Conservation (phyloP, 768 basidiomycete species). For the Ramaria sp. region DNA sequence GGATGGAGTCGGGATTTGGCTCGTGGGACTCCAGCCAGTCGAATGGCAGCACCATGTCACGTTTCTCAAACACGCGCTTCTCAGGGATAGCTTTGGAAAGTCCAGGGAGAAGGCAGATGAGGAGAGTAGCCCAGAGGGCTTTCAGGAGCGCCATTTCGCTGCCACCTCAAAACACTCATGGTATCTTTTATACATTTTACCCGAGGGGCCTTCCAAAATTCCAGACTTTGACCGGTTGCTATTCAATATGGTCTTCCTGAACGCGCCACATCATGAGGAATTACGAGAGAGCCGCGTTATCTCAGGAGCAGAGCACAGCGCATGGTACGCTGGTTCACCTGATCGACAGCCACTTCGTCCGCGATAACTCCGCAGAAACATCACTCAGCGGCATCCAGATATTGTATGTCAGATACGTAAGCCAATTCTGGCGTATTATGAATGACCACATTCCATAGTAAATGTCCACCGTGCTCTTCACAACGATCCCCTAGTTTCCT, state of each 20-base stretch:
- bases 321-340: neutral
- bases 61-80: conserved; percentile 20
- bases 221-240: too few species aligned
- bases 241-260: too few species aligned
- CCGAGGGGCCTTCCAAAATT: neutral
- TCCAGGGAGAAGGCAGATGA: neutral
- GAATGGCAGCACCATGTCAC: conserved; percentile 23
- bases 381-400: too few species aligned
- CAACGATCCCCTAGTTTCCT: too few species aligned
- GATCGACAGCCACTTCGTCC: neutral
- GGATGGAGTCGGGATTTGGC: conserved; percentile 22
- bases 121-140: neutral
- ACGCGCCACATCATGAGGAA: neutral
- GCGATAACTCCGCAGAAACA: neutral
- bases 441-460: too few species aligned
- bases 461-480: too few species aligned
- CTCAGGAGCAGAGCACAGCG: neutral
- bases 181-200: neutral
- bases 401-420: too few species aligned
- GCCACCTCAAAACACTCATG: neutral
- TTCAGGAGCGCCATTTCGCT: neutral
- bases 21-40: conserved; percentile 32
- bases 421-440: too few species aligned
- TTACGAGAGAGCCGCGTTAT: neutral
- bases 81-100: neutral